These are phyloP conservation scores for Porphyrellus cyaneotinctus DNA, from an alignment of 768 basidiomycete species.

Conservation along the genomic window DNA sequence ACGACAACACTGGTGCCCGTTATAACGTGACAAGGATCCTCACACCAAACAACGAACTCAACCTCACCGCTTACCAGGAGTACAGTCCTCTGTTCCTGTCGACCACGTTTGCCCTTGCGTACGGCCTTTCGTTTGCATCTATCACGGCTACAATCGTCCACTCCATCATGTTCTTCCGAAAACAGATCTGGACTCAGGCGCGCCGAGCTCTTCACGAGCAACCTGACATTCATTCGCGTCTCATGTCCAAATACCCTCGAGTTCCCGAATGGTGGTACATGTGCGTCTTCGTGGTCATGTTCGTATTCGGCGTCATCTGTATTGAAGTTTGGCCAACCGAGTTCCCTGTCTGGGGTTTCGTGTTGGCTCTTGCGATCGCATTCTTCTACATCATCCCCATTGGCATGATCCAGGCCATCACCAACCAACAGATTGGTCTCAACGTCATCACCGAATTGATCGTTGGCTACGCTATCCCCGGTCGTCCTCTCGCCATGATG, in stretches of 20 bases:
- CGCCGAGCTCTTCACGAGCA: constrained; percentile 49
- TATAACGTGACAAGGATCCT: constrained; percentile 42
- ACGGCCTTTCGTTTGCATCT: constrained; percentile 43
- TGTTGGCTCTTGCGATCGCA: constrained; percentile 40
- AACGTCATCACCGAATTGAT: constrained; percentile 74
- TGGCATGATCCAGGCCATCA: constrained; percentile 74
- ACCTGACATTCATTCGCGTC: constrained; percentile 56
- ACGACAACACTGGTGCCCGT: constrained; percentile 38
- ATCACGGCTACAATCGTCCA: constrained; percentile 41
- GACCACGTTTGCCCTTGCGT: constrained; percentile 53
- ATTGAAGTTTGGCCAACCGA: constrained; percentile 63
- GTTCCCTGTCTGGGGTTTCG: constrained; percentile 41
- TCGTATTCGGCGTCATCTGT: constrained; percentile 57
- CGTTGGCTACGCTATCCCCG: constrained; percentile 53
- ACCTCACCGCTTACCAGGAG: constrained; percentile 32
- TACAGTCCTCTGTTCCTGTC: constrained; percentile 42
- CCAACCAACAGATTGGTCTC: constrained; percentile 70
- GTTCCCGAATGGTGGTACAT: constrained; percentile 65
- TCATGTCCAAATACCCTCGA: constrained; percentile 54
- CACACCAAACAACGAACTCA: constrained; percentile 29
- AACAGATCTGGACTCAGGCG: constrained; percentile 52
- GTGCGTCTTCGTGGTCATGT: constrained; percentile 41
- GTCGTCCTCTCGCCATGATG: constrained; percentile 74
- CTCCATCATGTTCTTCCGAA: constrained; percentile 51
- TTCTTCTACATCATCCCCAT: constrained; percentile 72